Percentiles rank a stretch among this genome's conserved stretches.
phyloP scores from a whole-genome alignment of 371 early-diverging fungal genomes.

The Rhizopus microsporus region DNA sequence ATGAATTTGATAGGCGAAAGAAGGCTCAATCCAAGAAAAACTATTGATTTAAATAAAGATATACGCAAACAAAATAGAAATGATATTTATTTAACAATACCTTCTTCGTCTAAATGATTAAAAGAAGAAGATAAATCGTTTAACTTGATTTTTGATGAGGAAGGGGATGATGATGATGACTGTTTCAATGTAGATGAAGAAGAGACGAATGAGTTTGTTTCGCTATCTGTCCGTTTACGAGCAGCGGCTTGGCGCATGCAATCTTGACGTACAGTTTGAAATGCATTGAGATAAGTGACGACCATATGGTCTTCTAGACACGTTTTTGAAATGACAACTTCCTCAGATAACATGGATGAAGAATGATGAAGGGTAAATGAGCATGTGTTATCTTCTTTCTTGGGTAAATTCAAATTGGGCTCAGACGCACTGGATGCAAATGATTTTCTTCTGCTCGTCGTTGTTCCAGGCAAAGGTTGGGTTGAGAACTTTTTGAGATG shows the following conservation, averaged over 20 bases:
- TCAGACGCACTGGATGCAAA: constrained; percentile 7
- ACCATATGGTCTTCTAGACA: constrained; percentile 55
- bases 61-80: neutral
- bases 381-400: constrained; percentile 12
- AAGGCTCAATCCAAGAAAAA: neutral
- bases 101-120: constrained; percentile 20
- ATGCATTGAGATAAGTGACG: constrained; percentile 49
- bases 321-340: constrained; percentile 44
- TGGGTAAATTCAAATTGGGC: constrained; percentile 4
- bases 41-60: neutral
- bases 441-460: constrained; percentile 6
- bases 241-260: constrained; percentile 36
- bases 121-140: neutral
- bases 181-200: constrained; percentile 16
- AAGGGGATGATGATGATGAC: constrained; percentile 5
- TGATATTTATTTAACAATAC: constrained; percentile 27
- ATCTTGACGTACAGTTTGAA: constrained; percentile 42
- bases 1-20: constrained; percentile 49
- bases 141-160: constrained; percentile 13
- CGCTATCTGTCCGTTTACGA: neutral
- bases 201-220: constrained; percentile 14
- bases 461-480: constrained; percentile 13
- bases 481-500: constrained; percentile 10
- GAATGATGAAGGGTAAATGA: constrained; percentile 41
- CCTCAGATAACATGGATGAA: constrained; percentile 41